These are phyloP conservation scores for Xylariaceae sp. DNA, from an alignment of 2,329 filamentous ascomycete genomes.

Conservation along the genomic window DNA sequence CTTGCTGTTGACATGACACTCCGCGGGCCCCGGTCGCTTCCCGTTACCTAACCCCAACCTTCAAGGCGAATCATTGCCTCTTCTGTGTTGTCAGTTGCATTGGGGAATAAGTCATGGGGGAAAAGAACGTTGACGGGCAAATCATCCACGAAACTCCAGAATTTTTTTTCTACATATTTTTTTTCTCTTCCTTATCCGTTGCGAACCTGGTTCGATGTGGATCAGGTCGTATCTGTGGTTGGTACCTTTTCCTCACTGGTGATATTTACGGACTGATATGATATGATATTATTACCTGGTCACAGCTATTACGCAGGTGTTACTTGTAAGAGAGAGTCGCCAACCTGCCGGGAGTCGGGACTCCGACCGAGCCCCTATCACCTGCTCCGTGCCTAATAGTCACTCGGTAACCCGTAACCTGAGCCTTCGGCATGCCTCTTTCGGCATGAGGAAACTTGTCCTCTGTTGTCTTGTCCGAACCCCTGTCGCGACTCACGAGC, in stretches of 20 bases:
- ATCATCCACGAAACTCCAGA: not conserved
- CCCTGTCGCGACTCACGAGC: not conserved
- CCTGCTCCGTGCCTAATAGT: not conserved
- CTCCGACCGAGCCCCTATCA: constrained; percentile 3
- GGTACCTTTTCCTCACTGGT: constrained; percentile 2
- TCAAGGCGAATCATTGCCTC: constrained; percentile 16
- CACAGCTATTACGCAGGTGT: not conserved
- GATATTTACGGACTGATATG: not conserved
- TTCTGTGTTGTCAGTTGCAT: constrained; percentile 11
- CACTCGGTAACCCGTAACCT: not conserved
- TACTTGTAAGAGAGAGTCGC: not conserved
- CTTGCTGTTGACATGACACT: not conserved
- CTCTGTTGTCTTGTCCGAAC: not conserved
- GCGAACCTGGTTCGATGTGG: constrained; percentile 1
- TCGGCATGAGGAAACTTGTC: constrained; percentile 5
- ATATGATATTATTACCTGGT: not conserved
- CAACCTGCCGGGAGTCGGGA: constrained; percentile 9
- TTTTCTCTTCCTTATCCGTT: not conserved
- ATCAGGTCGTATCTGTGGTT: not conserved
- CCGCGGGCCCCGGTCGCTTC: not conserved
- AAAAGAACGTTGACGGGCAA: constrained; percentile 8
- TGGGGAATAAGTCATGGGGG: constrained; percentile 13
- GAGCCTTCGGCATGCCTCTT: constrained; percentile 16
- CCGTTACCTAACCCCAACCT: constrained; percentile 4
- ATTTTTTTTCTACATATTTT: not conserved